These are phyloP conservation scores for Beauveria sp. DNA, from an alignment of 2,329 filamentous ascomycete species.

Conservation along the genomic window DNA sequence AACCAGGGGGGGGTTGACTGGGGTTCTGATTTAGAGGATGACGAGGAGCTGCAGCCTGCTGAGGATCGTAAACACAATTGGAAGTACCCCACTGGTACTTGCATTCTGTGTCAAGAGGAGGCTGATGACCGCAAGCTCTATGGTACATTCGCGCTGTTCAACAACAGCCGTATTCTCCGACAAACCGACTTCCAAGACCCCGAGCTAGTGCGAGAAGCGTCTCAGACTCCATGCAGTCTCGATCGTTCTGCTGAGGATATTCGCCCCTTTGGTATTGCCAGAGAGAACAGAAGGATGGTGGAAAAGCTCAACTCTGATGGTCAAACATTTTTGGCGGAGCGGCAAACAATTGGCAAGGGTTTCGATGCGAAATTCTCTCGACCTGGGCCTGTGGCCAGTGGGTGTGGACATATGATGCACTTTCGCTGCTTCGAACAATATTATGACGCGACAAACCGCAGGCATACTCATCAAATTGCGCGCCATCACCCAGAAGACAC, in stretches of 20 bases:
- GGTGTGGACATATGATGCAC: conserved; percentile 98
- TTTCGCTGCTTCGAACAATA: conserved; percentile 93
- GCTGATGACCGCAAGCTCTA: conserved; percentile 83
- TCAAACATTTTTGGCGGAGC: conserved; percentile 62
- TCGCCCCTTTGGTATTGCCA: conserved; percentile 84
- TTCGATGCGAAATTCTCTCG: conserved; percentile 64
- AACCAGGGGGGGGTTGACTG: conserved; percentile 84
- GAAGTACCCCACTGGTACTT: conserved; percentile 89
- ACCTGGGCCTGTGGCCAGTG: conserved; percentile 74
- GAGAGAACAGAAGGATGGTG: conserved; percentile 73
- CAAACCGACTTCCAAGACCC: conserved; percentile 77
- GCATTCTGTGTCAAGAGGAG: conserved; percentile 94
- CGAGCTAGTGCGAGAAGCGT: conserved; percentile 78
- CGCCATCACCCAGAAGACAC: conserved; percentile 85
- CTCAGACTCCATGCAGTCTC: conserved; percentile 69
- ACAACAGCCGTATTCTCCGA: conserved; percentile 76
- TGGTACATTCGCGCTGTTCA: conserved; percentile 86
- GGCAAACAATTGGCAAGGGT: conserved; percentile 80
- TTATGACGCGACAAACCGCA: conserved; percentile 70
- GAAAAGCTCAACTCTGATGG: conserved; percentile 70
- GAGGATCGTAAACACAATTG: conserved; percentile 61
- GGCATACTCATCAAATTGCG: conserved; percentile 88
- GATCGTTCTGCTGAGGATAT: conserved; percentile 78
- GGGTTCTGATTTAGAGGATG: conserved; percentile 70
- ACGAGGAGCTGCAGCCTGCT: conserved; percentile 57